Evolutionary conservation across 495 filamentous ascomycete species (phyloP).

Genomic region (Annulohypoxylon maeteangense): DNA sequence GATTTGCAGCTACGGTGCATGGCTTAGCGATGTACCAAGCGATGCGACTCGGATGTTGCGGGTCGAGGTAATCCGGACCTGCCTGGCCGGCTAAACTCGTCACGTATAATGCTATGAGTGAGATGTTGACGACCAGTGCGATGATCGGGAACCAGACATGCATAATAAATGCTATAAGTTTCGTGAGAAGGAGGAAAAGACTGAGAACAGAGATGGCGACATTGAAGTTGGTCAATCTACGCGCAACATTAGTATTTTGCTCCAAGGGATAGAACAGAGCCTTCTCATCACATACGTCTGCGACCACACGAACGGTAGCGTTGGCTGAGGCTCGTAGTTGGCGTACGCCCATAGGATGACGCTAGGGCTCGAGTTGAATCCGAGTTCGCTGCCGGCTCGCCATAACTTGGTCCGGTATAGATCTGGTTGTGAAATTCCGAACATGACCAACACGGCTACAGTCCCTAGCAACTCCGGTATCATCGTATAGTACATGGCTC

Average conservation of each 20-base stretch:
- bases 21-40: conserved; percentile 87
- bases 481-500: conserved; percentile 72
- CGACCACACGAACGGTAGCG: conserved; percentile 82
- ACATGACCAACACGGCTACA: conserved; percentile 78
- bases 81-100: conserved; percentile 77
- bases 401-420: conserved; percentile 82
- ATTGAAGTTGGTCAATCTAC: conserved; percentile 81
- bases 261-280: conserved; percentile 15
- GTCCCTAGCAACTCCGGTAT: conserved; percentile 74
- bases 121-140: conserved; percentile 66
- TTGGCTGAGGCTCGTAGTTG: conserved; percentile 73
- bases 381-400: conserved; percentile 80
- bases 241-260: conserved; percentile 20
- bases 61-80: conserved; percentile 82
- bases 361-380: conserved; percentile 84
- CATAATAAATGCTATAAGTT: conserved; percentile 74
- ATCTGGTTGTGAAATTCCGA: conserved; percentile 83
- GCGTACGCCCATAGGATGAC: conserved; percentile 78
- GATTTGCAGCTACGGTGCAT: conserved; percentile 71
- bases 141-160: conserved; percentile 77
- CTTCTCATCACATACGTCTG: conserved; percentile 68
- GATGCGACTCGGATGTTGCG: conserved; percentile 70
- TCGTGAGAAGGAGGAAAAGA: conserved; percentile 73
- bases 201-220: conserved; percentile 82
- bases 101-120: conserved; percentile 71